Conservation (phyloP, 2,329 filamentous ascomycete genomes). For the Elsinoe batatas region DNA sequence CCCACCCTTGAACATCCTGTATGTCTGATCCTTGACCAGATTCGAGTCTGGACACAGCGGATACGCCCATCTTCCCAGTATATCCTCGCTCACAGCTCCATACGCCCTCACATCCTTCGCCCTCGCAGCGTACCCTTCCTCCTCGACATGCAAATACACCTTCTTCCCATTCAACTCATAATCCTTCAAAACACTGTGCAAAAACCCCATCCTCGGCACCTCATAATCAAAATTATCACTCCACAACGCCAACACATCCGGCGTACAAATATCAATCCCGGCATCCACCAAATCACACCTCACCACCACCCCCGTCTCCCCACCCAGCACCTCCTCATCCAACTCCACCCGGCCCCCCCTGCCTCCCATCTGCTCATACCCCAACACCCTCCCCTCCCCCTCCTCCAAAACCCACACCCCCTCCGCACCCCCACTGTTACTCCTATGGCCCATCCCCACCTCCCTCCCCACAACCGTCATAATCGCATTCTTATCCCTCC, state of each 20-base stretch:
- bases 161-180: slow-evolving; percentile 95
- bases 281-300: slow-evolving; percentile 85
- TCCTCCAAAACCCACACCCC: slow-evolving; percentile 4
- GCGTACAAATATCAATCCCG: slow-evolving; percentile 93
- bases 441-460: slow-evolving; percentile 63
- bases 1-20: slow-evolving; percentile 57
- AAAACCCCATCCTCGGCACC: slow-evolving; percentile 73
- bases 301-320: slow-evolving; percentile 64
- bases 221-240: slow-evolving; percentile 98
- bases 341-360: slow-evolving; percentile 54
- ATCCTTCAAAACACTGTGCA: slow-evolving; percentile 89
- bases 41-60: slow-evolving; percentile 87
- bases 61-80: slow-evolving; percentile 79
- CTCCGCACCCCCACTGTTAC: slow-evolving; percentile 44
- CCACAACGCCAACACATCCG: slow-evolving; percentile 89
- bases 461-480: slow-evolving; percentile 92
- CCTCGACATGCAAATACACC: slow-evolving; percentile 81
- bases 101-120: slow-evolving; percentile 82
- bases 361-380: slow-evolving; percentile 86
- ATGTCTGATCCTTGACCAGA: slow-evolving; percentile 65
- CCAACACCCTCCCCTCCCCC: slow-evolving; percentile 57
- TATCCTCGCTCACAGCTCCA: slow-evolving; percentile 75
- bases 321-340: slow-evolving; percentile 68
- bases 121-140: slow-evolving; percentile 74
- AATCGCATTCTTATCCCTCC: slow-evolving; percentile 83